These are phyloP conservation scores for Heterobasidion irregulare DNA, from an alignment of 1,284 basidiomycete genomes.

Conservation along the genomic window DNA sequence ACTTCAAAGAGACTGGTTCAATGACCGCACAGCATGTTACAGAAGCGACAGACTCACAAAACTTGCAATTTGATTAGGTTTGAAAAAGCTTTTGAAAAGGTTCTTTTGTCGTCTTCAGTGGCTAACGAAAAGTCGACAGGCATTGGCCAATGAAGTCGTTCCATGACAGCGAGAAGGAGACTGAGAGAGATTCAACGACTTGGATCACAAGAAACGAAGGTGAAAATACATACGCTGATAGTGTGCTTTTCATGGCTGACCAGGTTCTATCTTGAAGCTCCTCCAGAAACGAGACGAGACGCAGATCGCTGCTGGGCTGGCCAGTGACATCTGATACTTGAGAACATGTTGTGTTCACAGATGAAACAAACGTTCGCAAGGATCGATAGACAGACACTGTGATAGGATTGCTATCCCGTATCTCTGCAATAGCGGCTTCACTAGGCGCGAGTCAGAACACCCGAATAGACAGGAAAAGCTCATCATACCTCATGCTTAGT, in stretches of 20 bases:
- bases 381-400: slow-evolving; percentile 51
- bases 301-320: slow-evolving; percentile 32
- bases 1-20: slow-evolving; percentile 21
- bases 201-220: background rate
- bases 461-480: background rate
- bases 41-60: slow-evolving; percentile 37
- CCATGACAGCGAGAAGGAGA: slow-evolving; percentile 52
- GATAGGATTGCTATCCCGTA: slow-evolving; percentile 30
- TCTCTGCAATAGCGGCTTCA: slow-evolving; percentile 45
- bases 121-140: slow-evolving; percentile 54
- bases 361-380: slow-evolving; percentile 51
- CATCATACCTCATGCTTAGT: slow-evolving; percentile 63
- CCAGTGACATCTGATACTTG: slow-evolving; percentile 36
- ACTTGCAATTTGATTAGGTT: slow-evolving; percentile 73
- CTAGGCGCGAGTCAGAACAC: slow-evolving; percentile 23
- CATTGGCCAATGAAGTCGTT: slow-evolving; percentile 78
- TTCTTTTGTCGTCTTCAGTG: slow-evolving; percentile 38
- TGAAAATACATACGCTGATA: slow-evolving; percentile 42
- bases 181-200: slow-evolving; percentile 27
- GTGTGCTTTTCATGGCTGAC: slow-evolving; percentile 56
- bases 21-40: background rate
- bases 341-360: slow-evolving; percentile 33
- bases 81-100: slow-evolving; percentile 69
- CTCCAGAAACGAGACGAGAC: slow-evolving; percentile 50
- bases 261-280: slow-evolving; percentile 62